These are phyloP conservation scores for Hypomyces rosellus DNA, from an alignment of 2,329 filamentous ascomycete species.

Conservation along the genomic window DNA sequence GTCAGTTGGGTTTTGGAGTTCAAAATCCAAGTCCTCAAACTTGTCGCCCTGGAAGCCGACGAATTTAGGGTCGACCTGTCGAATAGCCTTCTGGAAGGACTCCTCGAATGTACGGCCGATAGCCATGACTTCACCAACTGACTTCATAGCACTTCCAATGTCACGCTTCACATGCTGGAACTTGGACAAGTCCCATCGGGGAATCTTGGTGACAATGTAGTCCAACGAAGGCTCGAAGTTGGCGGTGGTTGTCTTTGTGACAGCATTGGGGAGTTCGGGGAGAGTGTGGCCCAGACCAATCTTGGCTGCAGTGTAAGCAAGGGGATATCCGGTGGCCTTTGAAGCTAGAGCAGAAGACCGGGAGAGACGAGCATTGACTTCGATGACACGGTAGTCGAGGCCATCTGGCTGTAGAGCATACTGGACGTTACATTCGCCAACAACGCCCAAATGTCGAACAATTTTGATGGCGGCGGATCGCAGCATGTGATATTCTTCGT, in stretches of 20 bases:
- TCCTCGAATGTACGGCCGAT: constrained; percentile 98
- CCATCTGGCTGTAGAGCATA: constrained; percentile 96
- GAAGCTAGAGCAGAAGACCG: constrained; percentile 94
- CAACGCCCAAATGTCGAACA: constrained; percentile 90
- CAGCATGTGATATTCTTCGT: constrained; percentile 99
- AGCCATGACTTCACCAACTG: constrained; percentile 98
- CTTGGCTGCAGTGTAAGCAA: constrained; percentile 96
- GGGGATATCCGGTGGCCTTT: constrained; percentile 94
- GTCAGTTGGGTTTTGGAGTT: constrained; percentile 88
- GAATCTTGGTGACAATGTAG: constrained; percentile 98
- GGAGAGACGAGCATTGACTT: constrained; percentile 97
- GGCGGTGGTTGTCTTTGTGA: constrained; percentile 96
- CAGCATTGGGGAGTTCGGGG: constrained; percentile 92
- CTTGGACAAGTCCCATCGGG: constrained; percentile 96
- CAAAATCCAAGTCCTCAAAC: constrained; percentile 87
- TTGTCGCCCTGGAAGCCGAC: constrained; percentile 92
- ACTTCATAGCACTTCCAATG: constrained; percentile 98
- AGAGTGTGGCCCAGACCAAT: constrained; percentile 94
- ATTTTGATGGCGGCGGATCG: constrained; percentile 97
- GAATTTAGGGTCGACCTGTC: constrained; percentile 89
- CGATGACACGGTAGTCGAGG: constrained; percentile 96
- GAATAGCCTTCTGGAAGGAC: constrained; percentile 97
- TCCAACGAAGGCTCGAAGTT: constrained; percentile 98
- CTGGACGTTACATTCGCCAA: constrained; percentile 98
- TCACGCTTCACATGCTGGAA: constrained; percentile 98